Percentiles rank a stretch among this genome's conserved stretches.
Conservation (phyloP, 2,329 filamentous ascomycete species). For the Simplicillium aogashimaense region DNA sequence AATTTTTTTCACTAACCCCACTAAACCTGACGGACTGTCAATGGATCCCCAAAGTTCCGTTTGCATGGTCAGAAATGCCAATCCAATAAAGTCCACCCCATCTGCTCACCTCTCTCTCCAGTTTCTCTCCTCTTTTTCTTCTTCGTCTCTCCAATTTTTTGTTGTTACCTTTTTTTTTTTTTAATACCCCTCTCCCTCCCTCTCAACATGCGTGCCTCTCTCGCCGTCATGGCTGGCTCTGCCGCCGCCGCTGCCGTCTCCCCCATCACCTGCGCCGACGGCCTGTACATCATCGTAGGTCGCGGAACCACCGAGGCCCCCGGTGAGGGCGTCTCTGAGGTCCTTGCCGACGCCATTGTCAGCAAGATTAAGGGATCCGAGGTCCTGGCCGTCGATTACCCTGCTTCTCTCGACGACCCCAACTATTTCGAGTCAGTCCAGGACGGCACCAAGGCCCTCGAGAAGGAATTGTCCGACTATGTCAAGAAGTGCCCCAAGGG, state of each 20-base stretch:
- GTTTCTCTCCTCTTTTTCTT: too few species aligned
- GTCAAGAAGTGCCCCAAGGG: constrained; percentile 22
- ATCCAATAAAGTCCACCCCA: too few species aligned
- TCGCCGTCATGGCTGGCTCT: constrained; percentile 11
- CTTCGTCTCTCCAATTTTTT: too few species aligned
- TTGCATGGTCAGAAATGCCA: too few species aligned
- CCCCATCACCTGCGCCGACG: constrained; percentile 19
- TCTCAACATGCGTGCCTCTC: constrained; percentile 4
- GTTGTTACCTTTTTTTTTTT: too few species aligned
- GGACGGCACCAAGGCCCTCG: constrained; percentile 21
- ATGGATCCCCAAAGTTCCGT: too few species aligned
- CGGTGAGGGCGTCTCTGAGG: constrained; percentile 23
- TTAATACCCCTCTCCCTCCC: too few species aligned
- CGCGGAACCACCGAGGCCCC: constrained; percentile 24
- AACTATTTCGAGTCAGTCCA: constrained; percentile 23
- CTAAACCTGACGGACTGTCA: too few species aligned
- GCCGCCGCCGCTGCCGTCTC: constrained; percentile 13
- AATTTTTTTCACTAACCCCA: too few species aligned
- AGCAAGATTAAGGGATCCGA: constrained; percentile 21
- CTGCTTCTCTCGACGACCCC: constrained; percentile 21
- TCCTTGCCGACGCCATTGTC: constrained; percentile 20
- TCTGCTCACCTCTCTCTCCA: too few species aligned
- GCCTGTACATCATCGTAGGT: constrained; percentile 28
- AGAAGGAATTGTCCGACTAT: constrained; percentile 19
- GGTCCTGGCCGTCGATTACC: constrained; percentile 25